Evolutionary conservation across 1,284 basidiomycete genomes (phyloP).

Genomic region (Kalmanozyma brasiliensis): DNA sequence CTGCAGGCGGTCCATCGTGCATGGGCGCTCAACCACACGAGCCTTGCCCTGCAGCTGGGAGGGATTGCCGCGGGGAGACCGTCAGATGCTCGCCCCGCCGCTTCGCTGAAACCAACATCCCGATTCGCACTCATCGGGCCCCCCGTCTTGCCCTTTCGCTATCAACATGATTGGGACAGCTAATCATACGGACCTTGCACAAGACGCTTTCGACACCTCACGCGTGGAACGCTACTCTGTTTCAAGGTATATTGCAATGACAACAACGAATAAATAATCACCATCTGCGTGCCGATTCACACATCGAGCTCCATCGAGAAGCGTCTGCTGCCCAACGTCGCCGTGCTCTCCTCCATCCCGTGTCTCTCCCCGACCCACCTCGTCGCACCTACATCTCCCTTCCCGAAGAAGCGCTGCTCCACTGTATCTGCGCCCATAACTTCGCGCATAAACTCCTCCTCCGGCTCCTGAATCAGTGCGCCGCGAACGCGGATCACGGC

Average conservation of each 20-base stretch:
- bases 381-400: conserved; percentile 1
- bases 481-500: conserved; percentile 57
- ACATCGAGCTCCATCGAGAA: conserved; percentile 33
- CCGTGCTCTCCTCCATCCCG: conserved; percentile 5
- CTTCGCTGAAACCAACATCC: too few species aligned
- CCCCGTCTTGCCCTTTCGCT: too few species aligned
- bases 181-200: too few species aligned
- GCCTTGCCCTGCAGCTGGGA: too few species aligned
- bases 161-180: too few species aligned
- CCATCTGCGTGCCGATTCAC: not conserved
- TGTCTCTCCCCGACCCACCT: conserved; percentile 9
- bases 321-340: not conserved
- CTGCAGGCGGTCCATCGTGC: too few species aligned
- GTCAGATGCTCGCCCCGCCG: too few species aligned
- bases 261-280: not conserved
- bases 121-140: too few species aligned
- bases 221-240: too few species aligned
- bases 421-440: conserved; percentile 46
- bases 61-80: too few species aligned
- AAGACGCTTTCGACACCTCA: too few species aligned
- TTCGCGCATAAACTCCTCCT: conserved; percentile 58
- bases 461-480: conserved; percentile 63
- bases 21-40: too few species aligned
- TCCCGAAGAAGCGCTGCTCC: conserved; percentile 6
- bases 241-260: not conserved